A percentile compares a stretch with the other conserved stretches of the same genome.
phyloP scores from a whole-genome alignment of 805 yeast genomes.

The Scheffersomyces amazonensis region DNA sequence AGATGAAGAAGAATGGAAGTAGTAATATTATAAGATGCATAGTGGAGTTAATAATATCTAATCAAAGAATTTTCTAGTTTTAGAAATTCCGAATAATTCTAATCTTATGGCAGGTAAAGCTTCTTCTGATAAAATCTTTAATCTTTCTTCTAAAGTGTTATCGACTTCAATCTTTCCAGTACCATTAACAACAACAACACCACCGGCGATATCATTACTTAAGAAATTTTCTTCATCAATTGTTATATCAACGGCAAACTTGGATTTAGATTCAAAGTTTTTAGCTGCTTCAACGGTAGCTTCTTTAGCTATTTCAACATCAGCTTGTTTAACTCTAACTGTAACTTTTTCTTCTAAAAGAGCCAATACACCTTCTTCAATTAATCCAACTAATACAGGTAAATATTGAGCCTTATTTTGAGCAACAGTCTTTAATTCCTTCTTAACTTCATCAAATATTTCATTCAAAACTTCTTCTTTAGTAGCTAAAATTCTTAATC shows the following conservation, averaged over 20 bases:
- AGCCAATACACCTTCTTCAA: constrained; percentile 70
- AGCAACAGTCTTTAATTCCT: constrained; percentile 57
- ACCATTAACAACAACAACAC: constrained; percentile 68
- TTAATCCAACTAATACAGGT: constrained; percentile 68
- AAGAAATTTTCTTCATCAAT: constrained; percentile 59
- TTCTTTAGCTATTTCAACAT: constrained; percentile 56
- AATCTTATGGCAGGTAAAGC: constrained; percentile 91
- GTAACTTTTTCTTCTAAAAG: constrained; percentile 69
- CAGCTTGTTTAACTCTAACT: constrained; percentile 66
- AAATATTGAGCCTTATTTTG: constrained; percentile 58
- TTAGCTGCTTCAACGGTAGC: constrained; percentile 61
- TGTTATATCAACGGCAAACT: constrained; percentile 50
- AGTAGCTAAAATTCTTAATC: constrained; percentile 84
- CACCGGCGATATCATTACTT: constrained; percentile 74
- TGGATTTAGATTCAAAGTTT: constrained; percentile 61
- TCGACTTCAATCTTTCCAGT: constrained; percentile 83
- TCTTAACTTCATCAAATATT: constrained; percentile 69
- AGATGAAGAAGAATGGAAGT: too few relatives aligned
- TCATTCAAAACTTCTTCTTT: constrained; percentile 73
- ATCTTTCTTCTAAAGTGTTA: constrained; percentile 94
- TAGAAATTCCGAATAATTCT: constrained; percentile 83
- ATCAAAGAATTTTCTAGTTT: constrained; percentile 87
- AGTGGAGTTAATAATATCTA: too few relatives aligned
- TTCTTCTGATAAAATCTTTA: constrained; percentile 73
- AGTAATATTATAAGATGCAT: too few relatives aligned